A percentile compares a stretch with the other conserved stretches of the same genome.
Conservation (phyloP, 345 rosid species). For the Trapa incisa region DNA sequence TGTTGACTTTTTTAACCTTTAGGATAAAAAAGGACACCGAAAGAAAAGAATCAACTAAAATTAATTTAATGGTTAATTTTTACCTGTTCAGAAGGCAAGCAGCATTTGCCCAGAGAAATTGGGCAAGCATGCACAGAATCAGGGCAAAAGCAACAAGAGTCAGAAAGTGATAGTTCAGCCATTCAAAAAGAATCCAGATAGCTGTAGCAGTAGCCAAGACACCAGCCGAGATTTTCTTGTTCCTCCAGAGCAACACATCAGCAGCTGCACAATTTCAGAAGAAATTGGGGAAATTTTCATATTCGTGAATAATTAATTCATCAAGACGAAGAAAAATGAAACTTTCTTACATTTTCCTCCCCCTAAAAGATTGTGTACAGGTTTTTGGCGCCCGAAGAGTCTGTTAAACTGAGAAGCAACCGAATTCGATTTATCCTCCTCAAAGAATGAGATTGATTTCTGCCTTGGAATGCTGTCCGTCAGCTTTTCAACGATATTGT, state of each 20-base stretch:
- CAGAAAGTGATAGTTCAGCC: conserved; percentile 78
- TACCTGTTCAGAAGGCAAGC: conserved; percentile 63
- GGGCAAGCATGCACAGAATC: conserved; percentile 73
- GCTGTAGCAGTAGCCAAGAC: conserved; percentile 56
- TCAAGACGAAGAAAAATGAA: background rate
- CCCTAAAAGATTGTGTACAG: conserved; percentile 64
- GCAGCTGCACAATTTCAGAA: conserved; percentile 52
- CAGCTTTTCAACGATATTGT: conserved; percentile 49
- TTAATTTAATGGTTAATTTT: background rate
- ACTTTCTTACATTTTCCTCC: conserved; percentile 71
- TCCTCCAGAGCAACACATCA: conserved; percentile 95
- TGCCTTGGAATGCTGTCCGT: conserved; percentile 47
- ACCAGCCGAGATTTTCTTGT: conserved; percentile 84
- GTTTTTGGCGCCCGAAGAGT: conserved; percentile 72
- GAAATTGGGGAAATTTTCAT: background rate
- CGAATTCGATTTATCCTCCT: conserved; percentile 32
- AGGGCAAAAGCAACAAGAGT: conserved; percentile 50
- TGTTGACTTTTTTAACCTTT: background rate
- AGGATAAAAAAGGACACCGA: background rate
- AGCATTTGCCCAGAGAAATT: conserved; percentile 74
- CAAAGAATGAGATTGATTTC: conserved; percentile 50
- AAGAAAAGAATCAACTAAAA: background rate
- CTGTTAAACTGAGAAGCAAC: conserved; percentile 50
- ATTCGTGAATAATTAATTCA: background rate
- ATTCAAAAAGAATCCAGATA: conserved; percentile 82